Evolutionary conservation across 2,329 filamentous ascomycete species (phyloP).

Genomic region (Colletotrichum brevisporum): DNA sequence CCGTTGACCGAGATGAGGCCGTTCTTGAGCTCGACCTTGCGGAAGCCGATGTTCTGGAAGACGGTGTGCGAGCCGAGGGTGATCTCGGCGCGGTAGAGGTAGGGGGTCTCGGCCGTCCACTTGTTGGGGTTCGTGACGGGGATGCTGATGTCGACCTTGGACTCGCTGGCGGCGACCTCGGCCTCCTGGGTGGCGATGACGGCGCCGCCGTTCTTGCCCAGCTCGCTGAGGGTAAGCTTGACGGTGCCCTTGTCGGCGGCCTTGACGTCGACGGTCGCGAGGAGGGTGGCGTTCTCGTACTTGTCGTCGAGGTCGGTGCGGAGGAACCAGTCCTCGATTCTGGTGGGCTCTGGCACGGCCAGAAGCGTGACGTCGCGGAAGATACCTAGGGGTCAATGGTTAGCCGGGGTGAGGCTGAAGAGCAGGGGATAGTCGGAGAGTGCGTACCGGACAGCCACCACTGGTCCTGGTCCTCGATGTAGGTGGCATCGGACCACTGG

Average conservation of each 20-base stretch:
- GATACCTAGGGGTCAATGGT: conserved; percentile 58
- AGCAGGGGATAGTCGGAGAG: too few species aligned
- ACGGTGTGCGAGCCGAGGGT: conserved; percentile 58
- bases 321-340: conserved; percentile 72
- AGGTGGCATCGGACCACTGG: conserved; percentile 77
- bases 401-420: not conserved
- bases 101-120: conserved; percentile 78
- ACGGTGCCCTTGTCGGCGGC: conserved; percentile 52
- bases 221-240: conserved; percentile 60
- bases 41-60: conserved; percentile 72
- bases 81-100: conserved; percentile 70
- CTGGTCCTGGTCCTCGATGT: conserved; percentile 79
- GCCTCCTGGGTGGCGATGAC: conserved; percentile 46
- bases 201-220: conserved; percentile 51
- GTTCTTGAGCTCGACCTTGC: conserved; percentile 72
- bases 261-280: conserved; percentile 61
- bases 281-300: conserved; percentile 66
- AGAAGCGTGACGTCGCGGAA: conserved; percentile 77
- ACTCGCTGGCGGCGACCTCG: conserved; percentile 45
- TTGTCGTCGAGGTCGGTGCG: conserved; percentile 65
- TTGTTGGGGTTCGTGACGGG: conserved; percentile 68
- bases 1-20: conserved; percentile 76
- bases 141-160: conserved; percentile 58
- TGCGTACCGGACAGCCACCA: conserved; percentile 74
- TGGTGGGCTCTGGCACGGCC: conserved; percentile 63